A percentile compares a stretch with the other conserved stretches of the same genome.
Evolutionary conservation across 208 protist genomes (phyloP).

Genomic region (Porcisia hertigi): DNA sequence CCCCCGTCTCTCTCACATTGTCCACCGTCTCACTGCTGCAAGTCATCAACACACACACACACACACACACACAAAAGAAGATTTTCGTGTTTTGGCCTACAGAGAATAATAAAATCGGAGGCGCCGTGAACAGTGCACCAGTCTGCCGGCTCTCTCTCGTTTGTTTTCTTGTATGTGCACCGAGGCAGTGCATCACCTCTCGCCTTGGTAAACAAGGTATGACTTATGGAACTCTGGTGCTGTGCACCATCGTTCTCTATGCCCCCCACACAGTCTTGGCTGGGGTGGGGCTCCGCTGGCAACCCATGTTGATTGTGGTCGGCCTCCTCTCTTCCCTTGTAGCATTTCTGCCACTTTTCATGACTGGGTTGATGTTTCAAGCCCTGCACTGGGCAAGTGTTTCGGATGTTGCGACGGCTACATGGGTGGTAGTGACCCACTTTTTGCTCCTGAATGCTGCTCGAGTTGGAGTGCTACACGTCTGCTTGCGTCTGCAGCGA

Average conservation of each 20-base stretch:
- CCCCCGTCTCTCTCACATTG: background rate
- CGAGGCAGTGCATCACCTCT: background rate
- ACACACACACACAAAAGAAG: no score
- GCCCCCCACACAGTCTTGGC: constrained; percentile 13
- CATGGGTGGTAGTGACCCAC: constrained; percentile 31
- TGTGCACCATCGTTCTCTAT: constrained; percentile 30
- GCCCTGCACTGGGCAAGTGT: background rate
- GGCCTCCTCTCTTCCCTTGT: constrained; percentile 18
- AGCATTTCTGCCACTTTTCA: constrained; percentile 15
- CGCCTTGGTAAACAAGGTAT: background rate
- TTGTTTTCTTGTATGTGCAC: background rate
- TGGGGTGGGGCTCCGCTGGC: constrained; percentile 11
- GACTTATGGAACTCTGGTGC: constrained; percentile 4
- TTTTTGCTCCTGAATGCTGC: constrained; percentile 23
- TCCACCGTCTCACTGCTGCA: no score
- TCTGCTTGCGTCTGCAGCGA: constrained; percentile 36
- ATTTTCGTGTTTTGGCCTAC: background rate
- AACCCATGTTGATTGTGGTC: constrained; percentile 24
- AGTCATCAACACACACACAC: no score
- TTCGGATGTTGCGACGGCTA: background rate
- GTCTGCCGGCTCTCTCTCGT: background rate
- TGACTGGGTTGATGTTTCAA: constrained; percentile 10
- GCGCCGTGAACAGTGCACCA: background rate
- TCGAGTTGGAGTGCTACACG: constrained; percentile 29
- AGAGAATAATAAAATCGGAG: background rate